Percentiles rank a stretch among this genome's conserved stretches.
phyloP scores from a whole-genome alignment of 2,329 filamentous ascomycete genomes.

The Magnaporthiopsis rhizophila region DNA sequence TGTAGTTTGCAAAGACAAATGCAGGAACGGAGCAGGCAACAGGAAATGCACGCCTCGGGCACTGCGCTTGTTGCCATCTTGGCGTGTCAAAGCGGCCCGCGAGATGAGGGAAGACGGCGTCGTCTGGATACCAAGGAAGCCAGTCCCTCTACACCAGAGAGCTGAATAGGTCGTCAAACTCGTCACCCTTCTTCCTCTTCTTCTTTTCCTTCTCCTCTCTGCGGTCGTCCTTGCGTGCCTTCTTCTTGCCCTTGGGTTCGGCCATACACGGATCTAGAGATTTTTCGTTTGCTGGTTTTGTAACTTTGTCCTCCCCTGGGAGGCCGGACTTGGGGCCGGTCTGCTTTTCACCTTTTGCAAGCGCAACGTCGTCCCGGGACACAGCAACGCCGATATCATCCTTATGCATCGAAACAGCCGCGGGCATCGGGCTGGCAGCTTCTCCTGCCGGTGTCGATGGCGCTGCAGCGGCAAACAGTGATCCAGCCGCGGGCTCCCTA shows the following conservation, averaged over 20 bases:
- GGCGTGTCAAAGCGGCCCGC: no score
- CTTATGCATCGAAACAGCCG: background rate
- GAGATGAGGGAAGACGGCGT: no score
- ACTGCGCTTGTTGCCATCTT: no score
- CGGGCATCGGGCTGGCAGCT: background rate
- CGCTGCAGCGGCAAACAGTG: background rate
- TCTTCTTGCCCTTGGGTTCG: constrained; percentile 11
- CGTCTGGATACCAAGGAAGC: background rate
- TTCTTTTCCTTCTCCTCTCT: constrained; percentile 31
- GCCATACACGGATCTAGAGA: background rate
- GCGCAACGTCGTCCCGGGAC: constrained; percentile 1
- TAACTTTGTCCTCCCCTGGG: no score
- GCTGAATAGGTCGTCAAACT: constrained; percentile 65
- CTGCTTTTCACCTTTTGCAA: background rate
- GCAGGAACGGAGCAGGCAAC: no score
- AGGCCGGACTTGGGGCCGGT: no score
- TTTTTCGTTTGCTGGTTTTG: constrained; percentile 8
- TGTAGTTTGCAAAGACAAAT: no score
- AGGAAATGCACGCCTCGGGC: no score
- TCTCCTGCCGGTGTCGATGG: background rate
- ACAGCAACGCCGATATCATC: constrained; percentile 14
- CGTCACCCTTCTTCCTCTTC: constrained; percentile 38
- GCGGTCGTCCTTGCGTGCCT: constrained; percentile 27
- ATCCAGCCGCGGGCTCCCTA: background rate
- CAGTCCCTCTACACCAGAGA: constrained; percentile 35